Base-by-base conservation (phyloP, 148 eudicot genomes). In the Vaccinium macrocarpon region DNA sequence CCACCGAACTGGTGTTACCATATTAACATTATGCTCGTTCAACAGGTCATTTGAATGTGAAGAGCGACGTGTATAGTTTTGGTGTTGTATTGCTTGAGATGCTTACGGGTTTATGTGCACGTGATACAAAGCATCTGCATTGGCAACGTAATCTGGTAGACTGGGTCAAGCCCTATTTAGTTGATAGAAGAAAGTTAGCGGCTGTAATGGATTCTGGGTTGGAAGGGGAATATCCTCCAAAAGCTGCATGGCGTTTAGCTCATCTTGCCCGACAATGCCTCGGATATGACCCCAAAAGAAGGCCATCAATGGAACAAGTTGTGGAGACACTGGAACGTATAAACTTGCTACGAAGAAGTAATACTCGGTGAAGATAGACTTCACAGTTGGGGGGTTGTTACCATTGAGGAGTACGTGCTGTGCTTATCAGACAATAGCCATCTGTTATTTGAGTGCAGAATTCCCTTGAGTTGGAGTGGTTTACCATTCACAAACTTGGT, bases 11-110 rank as follows among this genome's bases (percentile, higher is more conserved):
- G 64, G 55, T 16, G 55, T 70, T 7, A 78, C 56, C 8, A 23
- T 66, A 16, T 72, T 6, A 27, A 84, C 61, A 48, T 25, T 52
- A 48, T 89, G 57, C 21, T 80, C 72, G 7, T 25, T 78, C 23
- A 35, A 87, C 93, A 95, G 98, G 98, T 76, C 94, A 94, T 83
- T 82, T 95, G 82, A 90, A 93, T 81, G 88, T 92, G 29, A 93
- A 92, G 88, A 92, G 98, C 75, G 97, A 93, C 12, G 98, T 94
- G 49, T 95, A 95, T 53, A 92, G 95, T 46, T 95, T 94, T 50
- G 25, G 66, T 18, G 66, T 61, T 19, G 66, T 21, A 61, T 61
- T 61, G 66, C 66, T 61, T 61, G 66, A 61, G 66, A 21, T 61
- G 66, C 66, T 21, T 6, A 61, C 25, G 0, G 66, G 66, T 23